phyloP scores from a whole-genome alignment of 176 grass and related monocot species.

The Raddia distichophylla region DNA sequence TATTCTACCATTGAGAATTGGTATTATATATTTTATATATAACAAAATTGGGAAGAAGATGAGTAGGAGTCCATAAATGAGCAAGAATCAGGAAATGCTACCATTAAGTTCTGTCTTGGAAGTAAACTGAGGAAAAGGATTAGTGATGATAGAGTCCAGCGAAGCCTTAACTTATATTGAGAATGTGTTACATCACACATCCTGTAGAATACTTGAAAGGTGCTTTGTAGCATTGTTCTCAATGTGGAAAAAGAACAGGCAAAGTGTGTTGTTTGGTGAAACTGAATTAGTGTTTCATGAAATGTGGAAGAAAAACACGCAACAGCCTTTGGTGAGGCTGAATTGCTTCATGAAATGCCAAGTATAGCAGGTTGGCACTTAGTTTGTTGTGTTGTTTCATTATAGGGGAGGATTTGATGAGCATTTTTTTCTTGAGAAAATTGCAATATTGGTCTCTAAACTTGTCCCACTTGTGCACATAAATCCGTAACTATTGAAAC shows the following conservation, averaged over 20 bases:
- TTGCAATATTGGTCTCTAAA: too few species aligned
- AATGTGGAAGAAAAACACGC: background rate
- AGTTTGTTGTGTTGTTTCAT: background rate
- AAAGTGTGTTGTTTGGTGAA: background rate
- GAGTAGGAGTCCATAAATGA: conserved; percentile 6
- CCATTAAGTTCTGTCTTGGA: conserved; percentile 14
- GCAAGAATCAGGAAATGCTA: conserved; percentile 5
- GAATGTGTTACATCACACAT: background rate
- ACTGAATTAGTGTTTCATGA: too few species aligned
- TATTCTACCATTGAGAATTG: too few species aligned
- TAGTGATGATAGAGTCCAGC: background rate
- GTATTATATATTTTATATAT: background rate
- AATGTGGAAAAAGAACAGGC: background rate
- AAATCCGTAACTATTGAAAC: too few species aligned
- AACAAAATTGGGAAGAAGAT: background rate
- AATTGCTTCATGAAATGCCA: background rate
- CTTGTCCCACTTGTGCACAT: too few species aligned
- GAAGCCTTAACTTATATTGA: background rate
- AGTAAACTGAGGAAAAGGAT: conserved; percentile 9
- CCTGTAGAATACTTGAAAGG: background rate
- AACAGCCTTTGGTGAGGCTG: background rate
- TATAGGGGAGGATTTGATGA: conserved; percentile 2
- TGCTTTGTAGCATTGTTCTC: background rate
- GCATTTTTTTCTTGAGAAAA: background rate
- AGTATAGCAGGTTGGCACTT: background rate